Evolutionary conservation across 345 rosid species (phyloP).

Genomic region (Bruguiera sexangula): DNA sequence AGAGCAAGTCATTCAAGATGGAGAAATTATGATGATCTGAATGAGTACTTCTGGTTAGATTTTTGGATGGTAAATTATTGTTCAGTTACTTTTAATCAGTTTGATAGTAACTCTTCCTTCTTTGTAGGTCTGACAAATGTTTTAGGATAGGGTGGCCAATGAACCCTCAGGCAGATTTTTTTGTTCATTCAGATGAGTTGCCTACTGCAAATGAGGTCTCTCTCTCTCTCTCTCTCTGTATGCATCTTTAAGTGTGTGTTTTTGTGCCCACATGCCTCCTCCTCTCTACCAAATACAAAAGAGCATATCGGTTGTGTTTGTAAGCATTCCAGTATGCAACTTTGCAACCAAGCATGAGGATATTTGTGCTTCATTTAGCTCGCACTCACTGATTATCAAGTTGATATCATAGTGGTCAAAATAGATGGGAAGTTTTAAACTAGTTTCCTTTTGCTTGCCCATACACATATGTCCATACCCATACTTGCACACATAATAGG

Average conservation of each 20-base stretch:
- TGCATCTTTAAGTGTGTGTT: no score
- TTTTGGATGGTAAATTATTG: slow-evolving; percentile 14
- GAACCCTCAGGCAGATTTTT: slow-evolving; percentile 61
- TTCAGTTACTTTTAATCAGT: slow-evolving; percentile 8
- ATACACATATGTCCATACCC: neutral
- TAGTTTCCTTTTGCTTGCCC: neutral
- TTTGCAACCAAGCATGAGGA: neutral
- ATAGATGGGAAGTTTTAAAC: neutral
- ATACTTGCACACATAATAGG: no score
- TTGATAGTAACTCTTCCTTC: slow-evolving; percentile 3
- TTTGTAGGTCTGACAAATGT: slow-evolving; percentile 73
- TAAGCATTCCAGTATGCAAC: neutral
- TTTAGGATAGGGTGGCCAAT: slow-evolving; percentile 72
- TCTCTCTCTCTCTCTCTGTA: neutral
- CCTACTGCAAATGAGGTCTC: slow-evolving; percentile 39
- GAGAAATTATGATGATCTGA: slow-evolving; percentile 98
- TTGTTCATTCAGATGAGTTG: slow-evolving; percentile 52
- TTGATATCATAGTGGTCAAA: neutral
- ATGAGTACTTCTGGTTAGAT: slow-evolving; percentile 94
- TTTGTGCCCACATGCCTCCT: neutral
- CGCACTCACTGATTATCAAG: neutral
- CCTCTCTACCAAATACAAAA: neutral
- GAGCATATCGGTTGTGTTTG: neutral
- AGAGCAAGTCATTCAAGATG: slow-evolving; percentile 91
- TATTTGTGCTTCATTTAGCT: neutral